Conservation (phyloP, 148 eudicot genomes). For the Simmondsia chinensis region DNA sequence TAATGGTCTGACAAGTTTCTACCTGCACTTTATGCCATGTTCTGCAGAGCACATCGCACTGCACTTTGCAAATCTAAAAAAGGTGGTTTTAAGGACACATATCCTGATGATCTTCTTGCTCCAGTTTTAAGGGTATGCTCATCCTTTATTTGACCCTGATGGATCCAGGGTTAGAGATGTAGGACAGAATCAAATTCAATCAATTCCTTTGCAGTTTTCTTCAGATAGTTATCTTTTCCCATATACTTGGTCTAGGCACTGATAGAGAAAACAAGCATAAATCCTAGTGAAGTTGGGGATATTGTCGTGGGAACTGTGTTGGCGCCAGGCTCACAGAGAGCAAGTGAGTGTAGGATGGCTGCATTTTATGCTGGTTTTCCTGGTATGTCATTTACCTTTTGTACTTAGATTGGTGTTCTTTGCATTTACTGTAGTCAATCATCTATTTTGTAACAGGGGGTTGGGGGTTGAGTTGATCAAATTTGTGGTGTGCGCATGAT, state of each 20-base stretch:
- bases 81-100: slow-evolving; percentile 88
- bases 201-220: no score
- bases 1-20: background rate
- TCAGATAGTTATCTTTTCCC: no score
- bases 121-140: slow-evolving; percentile 62
- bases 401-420: slow-evolving; percentile 1
- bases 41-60: slow-evolving; percentile 67
- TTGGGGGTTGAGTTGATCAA: no score
- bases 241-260: slow-evolving; percentile 46
- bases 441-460: no score
- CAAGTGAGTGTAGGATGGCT: slow-evolving; percentile 95
- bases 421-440: background rate
- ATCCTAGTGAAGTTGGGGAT: slow-evolving; percentile 94
- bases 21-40: background rate
- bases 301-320: slow-evolving; percentile 91
- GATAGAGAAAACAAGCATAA: slow-evolving; percentile 84
- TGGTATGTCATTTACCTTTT: slow-evolving; percentile 27
- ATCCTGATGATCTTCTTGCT: slow-evolving; percentile 91
- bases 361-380: slow-evolving; percentile 98
- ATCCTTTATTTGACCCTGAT: no score
- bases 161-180: background rate
- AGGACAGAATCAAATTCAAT: background rate
- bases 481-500: no score
- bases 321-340: slow-evolving; percentile 90
- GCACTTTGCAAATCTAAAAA: slow-evolving; percentile 84